Evolutionary conservation across 805 yeast genomes (phyloP).

Genomic region (Saitoella complicata): DNA sequence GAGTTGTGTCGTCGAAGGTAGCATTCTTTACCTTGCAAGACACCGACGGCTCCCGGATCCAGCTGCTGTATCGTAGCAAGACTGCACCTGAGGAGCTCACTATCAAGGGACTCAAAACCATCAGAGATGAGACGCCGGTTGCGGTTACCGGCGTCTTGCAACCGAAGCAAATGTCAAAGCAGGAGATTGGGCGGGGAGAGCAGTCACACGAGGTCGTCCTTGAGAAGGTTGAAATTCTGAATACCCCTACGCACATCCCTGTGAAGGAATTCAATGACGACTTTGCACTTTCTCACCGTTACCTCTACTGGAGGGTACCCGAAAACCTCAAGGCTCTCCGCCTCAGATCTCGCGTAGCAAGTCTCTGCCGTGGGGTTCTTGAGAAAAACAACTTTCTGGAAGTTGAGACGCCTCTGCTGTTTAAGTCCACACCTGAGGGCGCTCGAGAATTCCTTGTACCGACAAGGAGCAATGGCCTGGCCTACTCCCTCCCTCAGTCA

Average conservation of each 20-base stretch:
- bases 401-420: constrained; percentile 80
- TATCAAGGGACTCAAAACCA: no score
- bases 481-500: constrained; percentile 86
- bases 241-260: not conserved
- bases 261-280: not conserved
- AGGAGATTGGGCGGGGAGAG: not conserved
- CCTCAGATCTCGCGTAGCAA: constrained; percentile 21
- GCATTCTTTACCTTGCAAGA: no score
- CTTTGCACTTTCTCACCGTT: not conserved
- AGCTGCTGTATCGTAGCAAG: no score
- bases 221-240: not conserved
- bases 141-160: no score
- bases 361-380: constrained; percentile 24
- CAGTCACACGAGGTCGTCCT: not conserved
- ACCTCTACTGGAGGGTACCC: constrained; percentile 9
- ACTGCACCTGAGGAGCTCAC: no score
- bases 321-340: constrained; percentile 17
- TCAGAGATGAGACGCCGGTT: no score
- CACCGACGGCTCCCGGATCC: no score
- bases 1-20: no score
- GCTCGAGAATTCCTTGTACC: constrained; percentile 94
- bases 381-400: constrained; percentile 44
- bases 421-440: constrained; percentile 96
- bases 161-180: no score
- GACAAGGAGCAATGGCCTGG: constrained; percentile 44